Evolutionary conservation across 257 asterid species (phyloP), one percentile per base, ranked within the genome.

Genomic region (Ehretia macrophylla): DNA sequence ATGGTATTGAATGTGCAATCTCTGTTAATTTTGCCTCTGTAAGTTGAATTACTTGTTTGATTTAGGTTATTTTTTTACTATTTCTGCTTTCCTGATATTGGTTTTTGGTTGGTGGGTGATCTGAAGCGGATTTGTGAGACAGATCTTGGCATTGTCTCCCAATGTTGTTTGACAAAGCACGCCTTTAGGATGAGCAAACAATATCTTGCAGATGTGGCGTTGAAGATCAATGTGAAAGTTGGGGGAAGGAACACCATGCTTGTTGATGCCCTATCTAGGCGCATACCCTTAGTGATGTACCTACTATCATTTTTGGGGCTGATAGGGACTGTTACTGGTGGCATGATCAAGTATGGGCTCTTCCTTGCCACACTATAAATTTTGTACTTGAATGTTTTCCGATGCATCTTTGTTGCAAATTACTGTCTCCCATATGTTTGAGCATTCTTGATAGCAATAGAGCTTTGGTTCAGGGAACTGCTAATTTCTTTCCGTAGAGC

Each of bases 221-320:
- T 92, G 57, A 92, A 92, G 77, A 86, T 92, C 11, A 92, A 92
- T 58, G 99, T 92, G 44, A 92, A 92, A 71, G 99, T 86, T 59
- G 99, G 99, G 22, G 99, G 99, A 47, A 80, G 99, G 71, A 92
- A 92, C 62, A 88, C 96, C 0, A 97, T 92, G 51, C 86, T 92
- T 56, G 84, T 83, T 40, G 99, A 92, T 74, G 99, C 99, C 8
- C 57, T 88, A 22, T 76, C 88, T 4, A 74, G 96, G 63, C 94
- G 97, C 56, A 88, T 92, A 58, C 99, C 99, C 38, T 89, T 86
- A 10, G 91, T 58, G 97, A 92, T 65, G 72, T 79, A 21, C 97
- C 99, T 17, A 92, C 99, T 8, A 92, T 92, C 55, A 92, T 92
- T 38, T 92, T 92, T 64, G 99, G 99, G 52, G 99, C 99, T 63